Evolutionary conservation across 768 basidiomycete species (phyloP).

Genomic region (Chalciporus chontae): DNA sequence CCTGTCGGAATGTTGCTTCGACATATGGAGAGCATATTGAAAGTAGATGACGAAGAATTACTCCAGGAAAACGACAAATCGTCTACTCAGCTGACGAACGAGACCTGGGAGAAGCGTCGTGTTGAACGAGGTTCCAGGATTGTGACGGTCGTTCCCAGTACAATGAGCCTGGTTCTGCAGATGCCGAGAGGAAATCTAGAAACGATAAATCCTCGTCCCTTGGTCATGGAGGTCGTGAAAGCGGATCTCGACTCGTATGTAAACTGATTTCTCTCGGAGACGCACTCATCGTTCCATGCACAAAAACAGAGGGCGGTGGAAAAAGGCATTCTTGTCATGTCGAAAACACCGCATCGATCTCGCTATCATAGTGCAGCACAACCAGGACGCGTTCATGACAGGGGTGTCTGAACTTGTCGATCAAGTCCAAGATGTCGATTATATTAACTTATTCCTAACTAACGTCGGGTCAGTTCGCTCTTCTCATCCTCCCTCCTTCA

Average conservation of each 20-base stretch:
- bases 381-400: constrained; percentile 62
- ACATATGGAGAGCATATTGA: constrained; percentile 12
- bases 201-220: constrained; percentile 87
- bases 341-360: constrained; percentile 93
- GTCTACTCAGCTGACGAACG: constrained; percentile 5
- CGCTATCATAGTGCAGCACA: constrained; percentile 81
- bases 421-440: constrained; percentile 86
- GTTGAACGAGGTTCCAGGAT: constrained; percentile 90
- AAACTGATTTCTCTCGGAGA: neutral
- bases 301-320: constrained; percentile 60
- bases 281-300: neutral
- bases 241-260: constrained; percentile 63
- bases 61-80: constrained; percentile 21
- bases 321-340: constrained; percentile 87
- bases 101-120: constrained; percentile 66
- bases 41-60: constrained; percentile 16
- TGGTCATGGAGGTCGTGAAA: constrained; percentile 83
- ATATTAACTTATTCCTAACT: constrained; percentile 89
- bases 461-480: constrained; percentile 61
- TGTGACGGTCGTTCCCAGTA: constrained; percentile 81
- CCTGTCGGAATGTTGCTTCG: constrained; percentile 33
- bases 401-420: constrained; percentile 68
- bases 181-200: constrained; percentile 98
- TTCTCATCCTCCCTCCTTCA: neutral
- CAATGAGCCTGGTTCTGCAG: constrained; percentile 89